Evolutionary conservation across 2,329 filamentous ascomycete genomes (phyloP).

Genomic region (Gremmenia infestans): DNA sequence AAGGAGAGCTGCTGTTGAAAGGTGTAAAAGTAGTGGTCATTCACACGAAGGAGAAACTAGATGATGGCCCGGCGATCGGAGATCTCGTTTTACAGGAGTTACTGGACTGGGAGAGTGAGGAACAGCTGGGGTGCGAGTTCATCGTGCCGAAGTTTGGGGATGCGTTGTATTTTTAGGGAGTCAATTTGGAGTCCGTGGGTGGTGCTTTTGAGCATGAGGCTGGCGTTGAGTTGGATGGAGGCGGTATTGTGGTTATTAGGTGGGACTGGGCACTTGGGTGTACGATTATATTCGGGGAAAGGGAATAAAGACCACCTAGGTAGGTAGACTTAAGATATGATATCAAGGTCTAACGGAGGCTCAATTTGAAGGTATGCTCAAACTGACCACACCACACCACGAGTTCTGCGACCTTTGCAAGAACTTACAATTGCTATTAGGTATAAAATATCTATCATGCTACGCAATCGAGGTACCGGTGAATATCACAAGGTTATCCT

Average conservation of each 20-base stretch:
- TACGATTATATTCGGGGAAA: too few relatives aligned
- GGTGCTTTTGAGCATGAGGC: background rate
- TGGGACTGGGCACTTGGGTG: background rate
- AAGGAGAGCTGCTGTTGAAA: slow-evolving; percentile 41
- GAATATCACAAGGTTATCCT: too few relatives aligned
- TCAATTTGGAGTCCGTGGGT: background rate
- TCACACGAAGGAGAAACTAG: slow-evolving; percentile 83
- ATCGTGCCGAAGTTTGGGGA: slow-evolving; percentile 64
- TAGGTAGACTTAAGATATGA: too few relatives aligned
- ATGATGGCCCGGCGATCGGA: slow-evolving; percentile 60
- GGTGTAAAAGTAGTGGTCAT: slow-evolving; percentile 83
- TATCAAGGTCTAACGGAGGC: too few relatives aligned
- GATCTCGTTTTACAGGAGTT: slow-evolving; percentile 69
- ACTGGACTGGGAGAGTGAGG: slow-evolving; percentile 50
- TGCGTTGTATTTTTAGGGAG: slow-evolving; percentile 35
- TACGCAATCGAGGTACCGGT: too few relatives aligned
- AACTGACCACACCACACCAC: too few relatives aligned
- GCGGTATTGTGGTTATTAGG: background rate
- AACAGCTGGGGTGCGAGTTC: slow-evolving; percentile 71
- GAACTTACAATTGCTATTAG: too few relatives aligned
- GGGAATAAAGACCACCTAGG: too few relatives aligned
- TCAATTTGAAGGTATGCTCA: too few relatives aligned
- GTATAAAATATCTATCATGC: too few relatives aligned
- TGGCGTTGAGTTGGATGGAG: background rate
- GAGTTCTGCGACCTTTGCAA: too few relatives aligned